Base-by-base conservation (phyloP, 2,329 filamentous ascomycete genomes). In the Neofusicoccum sp. region DNA sequence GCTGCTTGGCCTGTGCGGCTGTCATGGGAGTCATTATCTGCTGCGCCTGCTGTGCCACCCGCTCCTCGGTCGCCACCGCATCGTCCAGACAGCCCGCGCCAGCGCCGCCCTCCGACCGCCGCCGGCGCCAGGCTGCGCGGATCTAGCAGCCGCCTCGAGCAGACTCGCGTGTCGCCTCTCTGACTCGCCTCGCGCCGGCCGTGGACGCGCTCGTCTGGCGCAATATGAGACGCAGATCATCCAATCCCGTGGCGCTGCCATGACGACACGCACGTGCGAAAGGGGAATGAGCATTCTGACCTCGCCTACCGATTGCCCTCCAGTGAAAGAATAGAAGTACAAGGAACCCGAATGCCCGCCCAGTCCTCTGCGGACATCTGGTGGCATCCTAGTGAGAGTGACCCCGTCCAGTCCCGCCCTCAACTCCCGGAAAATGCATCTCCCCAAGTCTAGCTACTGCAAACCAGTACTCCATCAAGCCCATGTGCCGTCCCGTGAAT, bases 341-440 rank as follows among this genome's bases (percentile, higher is more conserved):
- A 43, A 31, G 26, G 28, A 54, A 54, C 12, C 20, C n/a, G 34
- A 12, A 14, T 28, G 26, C 14, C 24, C n/a, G n/a, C n/a, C n/a
- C n/a, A n/a, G n/a, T n/a, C n/a, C n/a, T n/a, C n/a, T n/a, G n/a
- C n/a, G n/a, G n/a, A n/a, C n/a, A n/a, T 30, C 34, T 30, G 20
- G 11, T 11, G 49, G 7, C 33, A 30, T 24, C 24, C 7, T 14
- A 41, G 33, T 4, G 34, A 26, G 24, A 3, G 14, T 9, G 6
- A 14, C 8, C 43, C 43, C 11, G n/a, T 47, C n/a, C 43, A 12
- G 26, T 4, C 47, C 20, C 16, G 28, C 9, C 43, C 31, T 9
- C 31, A 59, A 59, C 56, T 49, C 56, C 56, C 34, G 24, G 33
- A n/a, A 28, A 31, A 59, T 40, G 45, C 56, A 40, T 58, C 33